These are phyloP conservation scores for Handroanthus guayacan DNA, from an alignment of 257 asterid species.

Conservation along the genomic window DNA sequence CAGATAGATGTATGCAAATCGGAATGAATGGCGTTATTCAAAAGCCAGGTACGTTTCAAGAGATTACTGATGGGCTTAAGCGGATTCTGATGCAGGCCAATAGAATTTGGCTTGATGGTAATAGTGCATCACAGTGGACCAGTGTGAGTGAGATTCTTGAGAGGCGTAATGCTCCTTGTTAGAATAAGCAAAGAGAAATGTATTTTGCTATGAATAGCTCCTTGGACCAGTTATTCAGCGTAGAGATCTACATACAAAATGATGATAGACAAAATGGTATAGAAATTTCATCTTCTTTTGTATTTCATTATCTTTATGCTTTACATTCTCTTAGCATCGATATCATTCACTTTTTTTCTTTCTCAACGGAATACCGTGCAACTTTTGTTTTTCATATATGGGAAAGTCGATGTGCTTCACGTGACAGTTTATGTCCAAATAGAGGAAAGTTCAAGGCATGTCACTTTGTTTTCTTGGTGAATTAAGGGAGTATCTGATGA, in stretches of 20 bases:
- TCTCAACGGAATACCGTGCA: not conserved
- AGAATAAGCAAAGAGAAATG: constrained; percentile 35
- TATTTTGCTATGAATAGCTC: constrained; percentile 34
- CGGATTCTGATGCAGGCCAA: constrained; percentile 61
- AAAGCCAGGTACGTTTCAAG: constrained; percentile 73
- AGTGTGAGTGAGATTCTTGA: not conserved
- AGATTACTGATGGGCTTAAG: constrained; percentile 68
- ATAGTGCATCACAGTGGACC: not conserved
- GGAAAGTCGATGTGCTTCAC: too few relatives aligned
- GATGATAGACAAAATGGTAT: constrained; percentile 53
- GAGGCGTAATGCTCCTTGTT: constrained; percentile 26
- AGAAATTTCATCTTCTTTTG: constrained; percentile 46
- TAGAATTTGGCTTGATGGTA: constrained; percentile 42
- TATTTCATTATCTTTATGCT: constrained; percentile 6
- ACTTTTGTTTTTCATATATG: too few relatives aligned
- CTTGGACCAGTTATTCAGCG: constrained; percentile 36
- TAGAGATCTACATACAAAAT: constrained; percentile 54
- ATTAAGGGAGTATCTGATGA: not conserved
- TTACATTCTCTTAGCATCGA: not conserved
- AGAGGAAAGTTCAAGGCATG: not conserved
- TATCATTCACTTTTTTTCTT: not conserved
- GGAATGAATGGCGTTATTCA: constrained; percentile 87
- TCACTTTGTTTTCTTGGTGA: not conserved
- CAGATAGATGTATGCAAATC: constrained; percentile 61
- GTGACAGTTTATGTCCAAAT: too few relatives aligned